These are phyloP conservation scores for Coemansia sp. DNA, from an alignment of 192 early-diverging fungal species.

Conservation along the genomic window DNA sequence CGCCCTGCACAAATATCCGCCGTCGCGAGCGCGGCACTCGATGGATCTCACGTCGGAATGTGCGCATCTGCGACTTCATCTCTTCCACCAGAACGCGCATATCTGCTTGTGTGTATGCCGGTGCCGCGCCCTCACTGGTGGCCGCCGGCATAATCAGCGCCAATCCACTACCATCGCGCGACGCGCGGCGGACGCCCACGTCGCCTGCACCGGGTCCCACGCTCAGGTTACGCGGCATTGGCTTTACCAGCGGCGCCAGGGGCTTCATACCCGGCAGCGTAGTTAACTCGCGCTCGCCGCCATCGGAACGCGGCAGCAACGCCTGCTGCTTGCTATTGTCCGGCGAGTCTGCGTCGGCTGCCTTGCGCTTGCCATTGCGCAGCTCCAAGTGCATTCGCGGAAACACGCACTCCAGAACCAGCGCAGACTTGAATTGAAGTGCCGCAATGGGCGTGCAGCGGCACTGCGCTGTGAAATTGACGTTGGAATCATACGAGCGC, in stretches of 20 bases:
- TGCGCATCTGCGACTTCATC: slow-evolving; percentile 34
- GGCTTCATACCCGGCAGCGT: slow-evolving; percentile 19
- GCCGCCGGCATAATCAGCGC: slow-evolving; percentile 18
- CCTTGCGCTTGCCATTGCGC: slow-evolving; percentile 32
- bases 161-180: background rate
- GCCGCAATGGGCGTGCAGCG: slow-evolving; percentile 27
- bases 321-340: slow-evolving; percentile 19
- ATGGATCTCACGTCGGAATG: slow-evolving; percentile 49
- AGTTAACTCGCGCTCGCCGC: slow-evolving; percentile 4
- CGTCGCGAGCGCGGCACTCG: slow-evolving; percentile 37
- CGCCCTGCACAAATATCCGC: slow-evolving; percentile 47
- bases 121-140: slow-evolving; percentile 6
- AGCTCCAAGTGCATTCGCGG: slow-evolving; percentile 26
- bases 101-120: slow-evolving; percentile 27
- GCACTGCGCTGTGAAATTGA: slow-evolving; percentile 38
- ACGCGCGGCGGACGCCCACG: background rate
- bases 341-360: slow-evolving; percentile 14
- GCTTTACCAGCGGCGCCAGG: slow-evolving; percentile 24
- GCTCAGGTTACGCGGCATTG: slow-evolving; percentile 6
- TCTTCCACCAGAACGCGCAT: slow-evolving; percentile 27
- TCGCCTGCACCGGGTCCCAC: background rate
- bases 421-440: slow-evolving; percentile 36
- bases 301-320: slow-evolving; percentile 5
- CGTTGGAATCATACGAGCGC: slow-evolving; percentile 29
- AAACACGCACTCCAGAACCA: slow-evolving; percentile 45